Percentiles rank a stretch among this genome's conserved stretches.
Evolutionary conservation across 2,329 filamentous ascomycete genomes (phyloP).

Genomic region (Diplocarpon mali): DNA sequence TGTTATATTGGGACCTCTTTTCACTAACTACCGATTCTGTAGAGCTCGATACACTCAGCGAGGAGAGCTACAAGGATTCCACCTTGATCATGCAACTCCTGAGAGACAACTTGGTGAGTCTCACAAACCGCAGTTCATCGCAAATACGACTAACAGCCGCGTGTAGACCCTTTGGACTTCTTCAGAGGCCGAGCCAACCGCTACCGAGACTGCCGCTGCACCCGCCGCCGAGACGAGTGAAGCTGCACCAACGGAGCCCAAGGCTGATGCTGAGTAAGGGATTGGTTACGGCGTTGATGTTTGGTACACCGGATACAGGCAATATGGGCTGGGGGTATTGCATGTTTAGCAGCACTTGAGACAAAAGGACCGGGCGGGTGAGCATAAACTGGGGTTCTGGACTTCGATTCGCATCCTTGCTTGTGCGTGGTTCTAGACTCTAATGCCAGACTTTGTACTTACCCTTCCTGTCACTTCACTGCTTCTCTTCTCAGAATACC

Average conservation of each 20-base stretch:
- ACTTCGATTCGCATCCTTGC: constrained; percentile 23
- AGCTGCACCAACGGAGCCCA: constrained; percentile 32
- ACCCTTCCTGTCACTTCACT: constrained; percentile 13
- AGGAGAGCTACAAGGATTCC: constrained; percentile 98
- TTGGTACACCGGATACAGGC: constrained; percentile 24
- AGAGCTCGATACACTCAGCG: constrained; percentile 89
- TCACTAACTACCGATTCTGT: constrained; percentile 1
- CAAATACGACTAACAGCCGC: constrained; percentile 3
- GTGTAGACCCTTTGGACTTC: constrained; percentile 94
- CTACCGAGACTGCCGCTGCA: constrained; percentile 44
- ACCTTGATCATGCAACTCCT: constrained; percentile 99
- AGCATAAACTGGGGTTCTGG: constrained; percentile 22
- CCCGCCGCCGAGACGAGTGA: constrained; percentile 41
- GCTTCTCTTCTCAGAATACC: neutral
- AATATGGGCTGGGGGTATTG: constrained; percentile 22
- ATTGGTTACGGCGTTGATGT: constrained; percentile 25
- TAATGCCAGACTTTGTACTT: constrained; percentile 24
- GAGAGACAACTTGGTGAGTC: constrained; percentile 69
- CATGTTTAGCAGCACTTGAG: constrained; percentile 24
- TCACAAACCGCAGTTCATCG: neutral
- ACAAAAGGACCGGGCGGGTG: constrained; percentile 15
- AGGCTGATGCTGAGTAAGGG: constrained; percentile 27
- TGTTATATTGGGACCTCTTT: neutral
- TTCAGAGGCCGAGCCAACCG: constrained; percentile 82
- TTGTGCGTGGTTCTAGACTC: constrained; percentile 24